A percentile compares a stretch with the other conserved stretches of the same genome.
phyloP scores from a whole-genome alignment of 768 basidiomycete species.

The Cubamyces sp. region DNA sequence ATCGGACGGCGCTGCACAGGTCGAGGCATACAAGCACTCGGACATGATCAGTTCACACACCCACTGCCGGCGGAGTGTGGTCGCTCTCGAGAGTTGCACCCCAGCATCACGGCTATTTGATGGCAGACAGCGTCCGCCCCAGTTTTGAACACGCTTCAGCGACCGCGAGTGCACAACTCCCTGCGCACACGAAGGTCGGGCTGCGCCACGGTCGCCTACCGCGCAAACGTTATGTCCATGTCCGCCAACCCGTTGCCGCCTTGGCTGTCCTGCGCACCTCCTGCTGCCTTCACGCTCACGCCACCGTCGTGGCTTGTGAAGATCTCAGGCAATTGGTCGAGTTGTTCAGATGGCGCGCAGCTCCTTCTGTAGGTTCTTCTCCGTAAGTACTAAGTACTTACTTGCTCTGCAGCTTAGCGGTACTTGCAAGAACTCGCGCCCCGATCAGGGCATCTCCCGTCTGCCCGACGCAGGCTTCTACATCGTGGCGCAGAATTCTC shows the following conservation, averaged over 20 bases:
- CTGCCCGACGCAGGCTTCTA: conserved; percentile 7
- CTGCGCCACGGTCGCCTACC: background rate
- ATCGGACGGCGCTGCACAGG: background rate
- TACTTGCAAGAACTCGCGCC: too few species aligned
- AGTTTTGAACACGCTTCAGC: background rate
- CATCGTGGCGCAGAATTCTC: background rate
- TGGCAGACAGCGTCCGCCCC: conserved; percentile 8
- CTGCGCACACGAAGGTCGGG: background rate
- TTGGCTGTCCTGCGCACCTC: too few species aligned
- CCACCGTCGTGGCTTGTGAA: too few species aligned
- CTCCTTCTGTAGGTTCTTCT: too few species aligned
- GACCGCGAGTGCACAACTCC: background rate
- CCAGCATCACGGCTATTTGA: conserved; percentile 15
- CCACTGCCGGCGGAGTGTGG: conserved; percentile 9
- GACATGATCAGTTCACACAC: conserved; percentile 1
- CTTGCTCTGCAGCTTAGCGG: background rate
- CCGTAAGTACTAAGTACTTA: too few species aligned
- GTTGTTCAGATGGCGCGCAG: too few species aligned
- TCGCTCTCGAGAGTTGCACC: background rate
- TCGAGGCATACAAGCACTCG: background rate
- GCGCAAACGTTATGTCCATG: background rate
- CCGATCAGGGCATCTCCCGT: background rate
- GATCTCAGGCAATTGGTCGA: too few species aligned
- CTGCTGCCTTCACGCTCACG: too few species aligned
- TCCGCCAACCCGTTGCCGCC: too few species aligned